These are phyloP conservation scores for Westerdykella sp. DNA, from an alignment of 2,329 filamentous ascomycete species.

Conservation along the genomic window DNA sequence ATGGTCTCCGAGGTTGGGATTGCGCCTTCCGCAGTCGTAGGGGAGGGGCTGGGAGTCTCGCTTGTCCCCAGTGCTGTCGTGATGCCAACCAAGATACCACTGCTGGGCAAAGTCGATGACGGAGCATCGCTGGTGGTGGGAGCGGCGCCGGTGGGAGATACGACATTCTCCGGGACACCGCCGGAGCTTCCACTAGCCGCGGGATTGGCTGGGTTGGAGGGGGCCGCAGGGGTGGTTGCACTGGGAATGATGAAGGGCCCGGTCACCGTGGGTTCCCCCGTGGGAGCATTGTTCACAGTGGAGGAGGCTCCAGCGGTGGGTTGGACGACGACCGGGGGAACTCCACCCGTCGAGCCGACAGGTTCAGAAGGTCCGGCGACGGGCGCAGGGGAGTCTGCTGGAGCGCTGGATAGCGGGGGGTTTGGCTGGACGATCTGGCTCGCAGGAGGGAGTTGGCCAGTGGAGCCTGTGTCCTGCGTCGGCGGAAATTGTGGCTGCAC, in stretches of 20 bases:
- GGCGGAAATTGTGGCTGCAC: neutral
- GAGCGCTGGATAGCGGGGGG: neutral
- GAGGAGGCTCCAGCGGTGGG: constrained; percentile 10
- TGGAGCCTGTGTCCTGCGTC: neutral
- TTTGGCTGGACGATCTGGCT: constrained; percentile 1
- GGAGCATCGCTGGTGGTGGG: constrained; percentile 3
- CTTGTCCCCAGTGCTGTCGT: constrained; percentile 29
- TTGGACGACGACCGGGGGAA: constrained; percentile 15
- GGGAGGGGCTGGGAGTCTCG: constrained; percentile 1
- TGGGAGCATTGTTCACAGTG: neutral
- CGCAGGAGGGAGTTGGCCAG: neutral
- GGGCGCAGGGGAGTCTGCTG: neutral
- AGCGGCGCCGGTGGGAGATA: constrained; percentile 17
- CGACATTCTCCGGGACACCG: constrained; percentile 15
- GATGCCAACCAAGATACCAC: constrained; percentile 31
- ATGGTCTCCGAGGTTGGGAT: constrained; percentile 16
- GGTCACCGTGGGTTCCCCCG: constrained; percentile 7
- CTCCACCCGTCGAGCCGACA: constrained; percentile 14
- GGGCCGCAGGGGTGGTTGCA: constrained; percentile 8
- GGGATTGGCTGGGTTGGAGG: constrained; percentile 6
- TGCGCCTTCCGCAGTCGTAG: neutral
- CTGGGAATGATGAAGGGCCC: constrained; percentile 14
- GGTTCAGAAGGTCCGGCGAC: neutral
- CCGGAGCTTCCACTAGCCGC: constrained; percentile 17
- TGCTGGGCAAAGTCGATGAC: constrained; percentile 7